These are phyloP conservation scores for Pseudogymnoascus sp. DNA, from an alignment of 2,329 filamentous ascomycete genomes.

Conservation along the genomic window DNA sequence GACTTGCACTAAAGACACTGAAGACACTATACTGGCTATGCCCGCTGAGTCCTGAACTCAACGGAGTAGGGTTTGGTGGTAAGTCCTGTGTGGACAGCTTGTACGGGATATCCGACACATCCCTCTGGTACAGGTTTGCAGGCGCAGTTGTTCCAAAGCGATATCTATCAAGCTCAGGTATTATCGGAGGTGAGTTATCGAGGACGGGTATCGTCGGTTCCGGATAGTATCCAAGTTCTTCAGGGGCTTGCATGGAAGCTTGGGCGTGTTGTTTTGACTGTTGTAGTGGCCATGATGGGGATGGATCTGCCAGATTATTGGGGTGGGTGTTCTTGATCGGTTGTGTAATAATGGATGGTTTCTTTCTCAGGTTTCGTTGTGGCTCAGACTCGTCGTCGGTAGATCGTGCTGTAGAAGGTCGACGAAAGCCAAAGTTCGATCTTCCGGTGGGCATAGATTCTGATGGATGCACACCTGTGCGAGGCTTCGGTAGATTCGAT, in stretches of 20 bases:
- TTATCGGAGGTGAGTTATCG: constrained; percentile 32
- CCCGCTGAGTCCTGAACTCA: constrained; percentile 46
- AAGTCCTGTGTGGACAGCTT: constrained; percentile 56
- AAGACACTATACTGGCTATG: constrained; percentile 27
- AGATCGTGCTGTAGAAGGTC: constrained; percentile 13
- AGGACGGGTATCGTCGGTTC: constrained; percentile 17
- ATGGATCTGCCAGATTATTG: constrained; percentile 16
- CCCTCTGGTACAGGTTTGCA: constrained; percentile 25
- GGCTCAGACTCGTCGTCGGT: constrained; percentile 18
- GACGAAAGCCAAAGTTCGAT: constrained; percentile 23
- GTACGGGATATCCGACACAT: constrained; percentile 43
- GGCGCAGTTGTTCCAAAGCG: constrained; percentile 38
- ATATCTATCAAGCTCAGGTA: constrained; percentile 56
- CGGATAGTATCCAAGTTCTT: constrained; percentile 8
- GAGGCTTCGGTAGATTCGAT: constrained; percentile 20
- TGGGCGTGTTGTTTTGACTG: background rate
- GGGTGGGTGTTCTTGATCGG: constrained; percentile 1
- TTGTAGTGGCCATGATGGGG: constrained; percentile 7
- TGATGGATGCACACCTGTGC: constrained; percentile 15
- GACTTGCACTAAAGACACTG: constrained; percentile 58
- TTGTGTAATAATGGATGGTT: constrained; percentile 40
- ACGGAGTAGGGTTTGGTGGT: constrained; percentile 55
- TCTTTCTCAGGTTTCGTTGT: constrained; percentile 41
- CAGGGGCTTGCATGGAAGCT: background rate
- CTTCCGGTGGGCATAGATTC: constrained; percentile 14